phyloP scores from a whole-genome alignment of 495 filamentous ascomycete genomes.

The Talaromyces ruber region DNA sequence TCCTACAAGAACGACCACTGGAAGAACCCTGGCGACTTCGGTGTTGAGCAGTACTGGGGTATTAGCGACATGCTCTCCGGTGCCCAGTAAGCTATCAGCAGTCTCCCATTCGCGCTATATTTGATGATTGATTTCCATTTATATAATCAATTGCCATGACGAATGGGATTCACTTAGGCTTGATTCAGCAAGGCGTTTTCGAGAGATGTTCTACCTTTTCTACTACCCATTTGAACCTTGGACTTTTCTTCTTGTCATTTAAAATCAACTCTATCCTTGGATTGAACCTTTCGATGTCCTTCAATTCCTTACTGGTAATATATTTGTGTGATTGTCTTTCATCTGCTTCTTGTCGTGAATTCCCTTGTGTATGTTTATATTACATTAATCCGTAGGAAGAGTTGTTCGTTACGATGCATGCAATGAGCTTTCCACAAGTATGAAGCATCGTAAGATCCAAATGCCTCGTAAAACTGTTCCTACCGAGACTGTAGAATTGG shows the following conservation, averaged over 20 bases:
- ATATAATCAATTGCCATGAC: background rate
- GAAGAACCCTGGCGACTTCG: constrained; percentile 63
- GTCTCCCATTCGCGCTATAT: background rate
- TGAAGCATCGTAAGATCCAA: too few species aligned
- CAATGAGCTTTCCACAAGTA: too few species aligned
- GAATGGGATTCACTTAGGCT: background rate
- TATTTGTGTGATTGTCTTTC: background rate
- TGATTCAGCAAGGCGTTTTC: constrained; percentile 1
- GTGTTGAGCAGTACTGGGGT: constrained; percentile 78
- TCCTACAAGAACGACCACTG: constrained; percentile 71
- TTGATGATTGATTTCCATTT: background rate
- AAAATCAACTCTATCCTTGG: constrained; percentile 2
- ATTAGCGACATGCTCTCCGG: background rate
- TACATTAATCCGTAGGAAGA: background rate
- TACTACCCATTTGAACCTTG: background rate
- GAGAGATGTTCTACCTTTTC: background rate
- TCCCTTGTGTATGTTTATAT: background rate
- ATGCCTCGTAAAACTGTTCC: too few species aligned
- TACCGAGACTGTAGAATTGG: too few species aligned
- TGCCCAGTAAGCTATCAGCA: background rate
- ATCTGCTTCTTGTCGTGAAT: background rate
- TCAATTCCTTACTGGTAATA: background rate
- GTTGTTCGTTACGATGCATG: background rate
- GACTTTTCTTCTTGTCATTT: constrained; percentile 1
- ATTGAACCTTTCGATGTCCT: background rate